Base-by-base conservation (phyloP, 1,284 basidiomycete genomes). In the Wallemia mellicola region DNA sequence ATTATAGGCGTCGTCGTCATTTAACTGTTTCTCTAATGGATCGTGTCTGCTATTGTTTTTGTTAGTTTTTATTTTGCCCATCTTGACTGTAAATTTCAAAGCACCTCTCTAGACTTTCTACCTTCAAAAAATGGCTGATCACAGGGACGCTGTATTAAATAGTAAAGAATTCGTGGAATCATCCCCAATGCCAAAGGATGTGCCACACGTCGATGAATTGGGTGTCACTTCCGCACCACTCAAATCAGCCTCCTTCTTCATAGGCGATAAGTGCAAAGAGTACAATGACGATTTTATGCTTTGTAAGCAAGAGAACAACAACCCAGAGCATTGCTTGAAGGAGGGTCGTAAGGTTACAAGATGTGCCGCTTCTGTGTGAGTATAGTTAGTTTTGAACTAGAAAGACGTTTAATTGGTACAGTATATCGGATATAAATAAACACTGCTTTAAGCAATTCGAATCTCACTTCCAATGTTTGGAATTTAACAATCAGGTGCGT, bases 251-350 rank as follows among this genome's bases (percentile, higher is more conserved):
- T 82, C 86, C 15, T 98, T 96, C 79, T 96, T 96, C 75, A 82
- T 98, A 69, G 94, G 89, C 32, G 81, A 86, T 59, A 79, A 86
- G 70, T 98, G 92, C 79, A 86, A 88, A 73, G 85, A 88, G 62
- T 92, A 83, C 74, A 96, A 95, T 73, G 94, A 95, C 79, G 92
- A 99, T 74, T 98, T 96, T 68, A 95, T 99, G 88, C 82, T 96
- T 61, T 98, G 94, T 79, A 98, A 98, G 75, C 75, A 79, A 58
- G 89, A 96, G 74, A 82, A 79, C 69, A 76, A 78, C 60, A 82
- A 95, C 69, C 87, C 94, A 15, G 87, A 71, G 30, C 87, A 94
- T 71, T 99, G 94, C 72, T 71, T 98, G 71, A 84, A 86, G 75
- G 94, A 98, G 71, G 94, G 94, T 27, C 74, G 94, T 65, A 81